phyloP scores from a whole-genome alignment of 176 grass and related monocot species.

The Musa itinerans region DNA sequence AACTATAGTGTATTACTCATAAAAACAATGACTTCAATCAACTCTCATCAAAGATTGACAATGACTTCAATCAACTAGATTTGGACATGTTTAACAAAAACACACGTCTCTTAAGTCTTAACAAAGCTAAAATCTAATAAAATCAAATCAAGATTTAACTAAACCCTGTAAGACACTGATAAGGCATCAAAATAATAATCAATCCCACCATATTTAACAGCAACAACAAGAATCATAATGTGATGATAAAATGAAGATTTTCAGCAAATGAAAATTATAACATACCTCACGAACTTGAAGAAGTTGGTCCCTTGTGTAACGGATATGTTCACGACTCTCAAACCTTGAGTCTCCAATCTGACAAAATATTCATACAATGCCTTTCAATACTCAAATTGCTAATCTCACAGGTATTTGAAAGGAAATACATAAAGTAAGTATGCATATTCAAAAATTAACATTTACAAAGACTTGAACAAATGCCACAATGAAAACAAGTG shows the following conservation, averaged over 20 bases:
- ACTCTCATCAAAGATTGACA: neutral
- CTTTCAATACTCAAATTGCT: neutral
- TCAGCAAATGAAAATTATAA: neutral
- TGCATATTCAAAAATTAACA: neutral
- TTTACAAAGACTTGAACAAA: neutral
- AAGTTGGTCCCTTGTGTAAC: slow-evolving; percentile 17
- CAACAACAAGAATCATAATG: neutral
- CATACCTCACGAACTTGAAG: slow-evolving; percentile 10
- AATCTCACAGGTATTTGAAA: no score
- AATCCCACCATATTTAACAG: neutral
- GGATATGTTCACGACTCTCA: slow-evolving; percentile 6
- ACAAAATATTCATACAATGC: slow-evolving; percentile 1
- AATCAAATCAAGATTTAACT: neutral
- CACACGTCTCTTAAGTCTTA: neutral
- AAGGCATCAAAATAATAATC: neutral
- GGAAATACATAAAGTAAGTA: neutral
- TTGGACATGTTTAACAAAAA: neutral
- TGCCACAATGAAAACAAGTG: neutral
- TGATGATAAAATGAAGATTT: neutral
- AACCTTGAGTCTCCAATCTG: slow-evolving; percentile 8
- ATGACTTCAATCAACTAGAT: neutral
- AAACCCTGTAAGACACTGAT: neutral
- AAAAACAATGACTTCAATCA: no score
- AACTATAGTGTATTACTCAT: neutral
- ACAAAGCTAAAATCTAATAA: neutral